Evolutionary conservation across 768 basidiomycete species (phyloP), one percentile per base, ranked within the genome.

Genomic region (Auriscalpium vulgare): DNA sequence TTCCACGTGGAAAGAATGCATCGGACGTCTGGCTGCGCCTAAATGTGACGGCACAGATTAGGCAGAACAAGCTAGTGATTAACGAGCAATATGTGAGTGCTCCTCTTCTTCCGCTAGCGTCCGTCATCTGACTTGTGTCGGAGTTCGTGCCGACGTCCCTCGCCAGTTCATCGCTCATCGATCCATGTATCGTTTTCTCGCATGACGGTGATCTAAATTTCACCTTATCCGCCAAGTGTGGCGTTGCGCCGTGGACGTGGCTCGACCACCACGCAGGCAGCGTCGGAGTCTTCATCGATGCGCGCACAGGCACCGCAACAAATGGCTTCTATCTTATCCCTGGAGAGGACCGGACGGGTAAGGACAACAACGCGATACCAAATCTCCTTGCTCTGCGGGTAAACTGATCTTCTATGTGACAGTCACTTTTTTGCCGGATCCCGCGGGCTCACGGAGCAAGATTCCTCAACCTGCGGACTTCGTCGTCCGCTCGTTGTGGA

Each of bases 261-360:
- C 68, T 84, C 1, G 82, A 83, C 53, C 81, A 83, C 65, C 81
- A 81, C 0, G 67, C 71, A 0, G 78, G 78, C 16, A 82, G 79
- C 0, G 68, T 82, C 1, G 82, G 81, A 9, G 68, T 75, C 45
- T 83, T 83, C 62, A 66, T 76, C 38, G 79, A 82, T 57, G 65
- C 62, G 19, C 51, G 56, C 8, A 80, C 75, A 0, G 72, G 71
- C 0, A 21, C 68, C 4, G 77, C 78, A 0, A 66, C 69, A 11
- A 82, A 83, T 54, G 81, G 78, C 2, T 82, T 80, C 65, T 80
- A 76, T 65, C 74, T 83, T 16, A 59, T 82, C 29, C 82, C 82
- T 2, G 79, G 79, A 0, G 71, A 74, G 14, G 76, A 78, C 49
- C 76, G 75, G n/a, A 81, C 75, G 13, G 62, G 81, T 81, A 63